Conservation (phyloP, 2,329 filamentous ascomycete species). For the Emericellopsis cladophorae region DNA sequence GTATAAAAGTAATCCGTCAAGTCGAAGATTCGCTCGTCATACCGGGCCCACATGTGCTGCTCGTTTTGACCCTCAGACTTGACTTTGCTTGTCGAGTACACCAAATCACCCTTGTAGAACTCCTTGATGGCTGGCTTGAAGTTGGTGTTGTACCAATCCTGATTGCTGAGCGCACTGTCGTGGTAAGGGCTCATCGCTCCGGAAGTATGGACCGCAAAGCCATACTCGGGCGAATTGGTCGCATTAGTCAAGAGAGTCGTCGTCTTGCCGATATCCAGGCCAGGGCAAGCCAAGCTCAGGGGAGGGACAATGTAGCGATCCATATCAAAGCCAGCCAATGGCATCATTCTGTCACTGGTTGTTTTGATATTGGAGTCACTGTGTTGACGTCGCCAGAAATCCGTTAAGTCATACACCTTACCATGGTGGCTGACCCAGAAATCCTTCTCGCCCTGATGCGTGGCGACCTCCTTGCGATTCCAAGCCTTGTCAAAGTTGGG, state of each 20-base stretch:
- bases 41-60: constrained; percentile 66
- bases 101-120: constrained; percentile 78
- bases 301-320: constrained; percentile 80
- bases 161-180: constrained; percentile 43
- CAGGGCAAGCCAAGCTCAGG: constrained; percentile 59
- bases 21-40: constrained; percentile 71
- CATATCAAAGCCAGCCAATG: constrained; percentile 65
- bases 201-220: constrained; percentile 54
- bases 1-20: constrained; percentile 87
- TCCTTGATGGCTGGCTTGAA: constrained; percentile 74
- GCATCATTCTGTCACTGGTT: constrained; percentile 53
- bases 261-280: constrained; percentile 49
- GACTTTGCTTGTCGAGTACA: constrained; percentile 51
- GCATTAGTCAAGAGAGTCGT: constrained; percentile 50
- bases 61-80: constrained; percentile 51
- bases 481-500: constrained; percentile 88
- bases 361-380: constrained; percentile 57
- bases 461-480: constrained; percentile 55
- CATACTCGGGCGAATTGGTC: constrained; percentile 33
- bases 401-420: constrained; percentile 80
- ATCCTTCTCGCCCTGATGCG: constrained; percentile 60
- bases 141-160: constrained; percentile 62
- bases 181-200: constrained; percentile 46
- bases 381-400: constrained; percentile 79
- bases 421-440: constrained; percentile 84